phyloP scores from a whole-genome alignment of 1,139 yeast genomes.

The Nakaseomyces uthaithaninus region DNA sequence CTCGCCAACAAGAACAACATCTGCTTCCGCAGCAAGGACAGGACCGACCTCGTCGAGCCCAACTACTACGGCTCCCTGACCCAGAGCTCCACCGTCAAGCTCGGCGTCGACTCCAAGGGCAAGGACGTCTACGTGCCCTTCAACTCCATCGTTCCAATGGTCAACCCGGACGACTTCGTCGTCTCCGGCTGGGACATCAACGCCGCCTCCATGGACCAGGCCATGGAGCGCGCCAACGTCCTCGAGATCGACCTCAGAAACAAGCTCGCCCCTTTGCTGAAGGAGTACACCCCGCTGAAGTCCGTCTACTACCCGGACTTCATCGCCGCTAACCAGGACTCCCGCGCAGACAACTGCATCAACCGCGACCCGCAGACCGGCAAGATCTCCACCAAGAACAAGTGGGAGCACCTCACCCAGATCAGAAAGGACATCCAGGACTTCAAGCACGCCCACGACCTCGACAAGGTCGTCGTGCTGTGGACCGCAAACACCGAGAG shows the following conservation, averaged over 20 bases:
- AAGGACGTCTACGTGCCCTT: constrained; percentile 90
- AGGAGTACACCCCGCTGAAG: constrained; percentile 61
- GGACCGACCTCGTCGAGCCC: constrained; percentile 57
- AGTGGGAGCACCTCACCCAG: constrained; percentile 86
- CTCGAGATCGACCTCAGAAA: constrained; percentile 79
- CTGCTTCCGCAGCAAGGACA: constrained; percentile 69
- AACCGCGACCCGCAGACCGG: constrained; percentile 46
- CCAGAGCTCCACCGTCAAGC: constrained; percentile 81
- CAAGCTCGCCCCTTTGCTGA: constrained; percentile 60
- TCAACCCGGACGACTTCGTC: constrained; percentile 81
- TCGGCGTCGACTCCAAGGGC: constrained; percentile 76
- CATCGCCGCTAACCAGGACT: constrained; percentile 90
- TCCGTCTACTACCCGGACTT: constrained; percentile 93
- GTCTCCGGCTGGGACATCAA: constrained; percentile 95
- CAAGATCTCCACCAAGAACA: constrained; percentile 47
- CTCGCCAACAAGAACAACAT: constrained; percentile 78
- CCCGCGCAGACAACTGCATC: constrained; percentile 81
- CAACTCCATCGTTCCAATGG: constrained; percentile 80
- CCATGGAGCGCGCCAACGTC: constrained; percentile 81
- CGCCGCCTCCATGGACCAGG: constrained; percentile 58
- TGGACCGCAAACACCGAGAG: constrained; percentile 99
- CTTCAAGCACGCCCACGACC: constrained; percentile 62
- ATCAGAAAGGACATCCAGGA: constrained; percentile 76
- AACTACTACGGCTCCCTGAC: constrained; percentile 96
- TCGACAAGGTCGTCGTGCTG: constrained; percentile 81